Evolutionary conservation across 805 yeast species (phyloP).

Genomic region (Cyberlindnera bimundalis): DNA sequence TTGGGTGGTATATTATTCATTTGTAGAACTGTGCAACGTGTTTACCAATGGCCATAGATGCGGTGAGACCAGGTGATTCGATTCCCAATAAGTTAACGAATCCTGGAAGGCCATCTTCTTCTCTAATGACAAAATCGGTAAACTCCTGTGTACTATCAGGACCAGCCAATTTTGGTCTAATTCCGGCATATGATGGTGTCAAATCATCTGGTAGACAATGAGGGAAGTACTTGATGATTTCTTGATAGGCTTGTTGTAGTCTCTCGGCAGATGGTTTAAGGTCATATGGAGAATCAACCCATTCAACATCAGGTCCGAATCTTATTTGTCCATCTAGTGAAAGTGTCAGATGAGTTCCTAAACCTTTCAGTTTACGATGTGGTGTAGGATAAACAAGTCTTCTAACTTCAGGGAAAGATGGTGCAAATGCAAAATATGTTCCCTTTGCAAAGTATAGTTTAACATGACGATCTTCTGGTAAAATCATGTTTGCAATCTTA

Average conservation of each 20-base stretch:
- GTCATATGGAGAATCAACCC: slow-evolving; percentile 53
- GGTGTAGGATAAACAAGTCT: slow-evolving; percentile 78
- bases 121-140: slow-evolving; percentile 69
- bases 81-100: slow-evolving; percentile 79
- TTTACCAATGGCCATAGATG: slow-evolving; percentile 79
- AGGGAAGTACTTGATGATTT: slow-evolving; percentile 63
- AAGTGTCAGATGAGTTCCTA: slow-evolving; percentile 86
- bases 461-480: slow-evolving; percentile 59
- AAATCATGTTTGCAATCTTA: slow-evolving; percentile 60
- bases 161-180: slow-evolving; percentile 70
- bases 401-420: slow-evolving; percentile 45
- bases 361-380: slow-evolving; percentile 62
- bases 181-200: slow-evolving; percentile 72
- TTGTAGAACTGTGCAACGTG: slow-evolving; percentile 44
- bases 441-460: slow-evolving; percentile 78
- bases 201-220: slow-evolving; percentile 47
- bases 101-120: slow-evolving; percentile 71
- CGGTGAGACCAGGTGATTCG: slow-evolving; percentile 88
- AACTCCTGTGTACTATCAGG: slow-evolving; percentile 41
- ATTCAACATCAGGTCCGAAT: slow-evolving; percentile 89
- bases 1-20: too few species aligned
- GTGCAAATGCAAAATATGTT: slow-evolving; percentile 62
- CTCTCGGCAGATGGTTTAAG: slow-evolving; percentile 47
- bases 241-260: slow-evolving; percentile 51
- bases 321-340: slow-evolving; percentile 75